Evolutionary conservation across 768 basidiomycete genomes (phyloP).

Genomic region (Mycena galericulata): DNA sequence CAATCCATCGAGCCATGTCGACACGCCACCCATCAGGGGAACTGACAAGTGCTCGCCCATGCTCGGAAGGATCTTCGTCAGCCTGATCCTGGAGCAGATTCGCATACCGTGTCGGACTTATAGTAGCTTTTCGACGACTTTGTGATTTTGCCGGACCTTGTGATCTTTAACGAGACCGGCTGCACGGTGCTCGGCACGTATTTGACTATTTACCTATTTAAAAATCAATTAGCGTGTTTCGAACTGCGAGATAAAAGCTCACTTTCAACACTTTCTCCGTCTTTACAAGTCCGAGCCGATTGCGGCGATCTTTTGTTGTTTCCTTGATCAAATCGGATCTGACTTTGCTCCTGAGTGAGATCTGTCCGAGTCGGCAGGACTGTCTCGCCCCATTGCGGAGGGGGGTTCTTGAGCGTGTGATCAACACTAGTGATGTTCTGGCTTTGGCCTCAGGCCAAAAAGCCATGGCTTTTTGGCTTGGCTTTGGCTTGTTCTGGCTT

Average conservation of each 20-base stretch:
- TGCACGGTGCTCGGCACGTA: slow-evolving; percentile 8
- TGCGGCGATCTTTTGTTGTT: slow-evolving; percentile 9
- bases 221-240: neutral
- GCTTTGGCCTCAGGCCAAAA: too few species aligned
- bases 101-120: slow-evolving; percentile 16
- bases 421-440: too few species aligned
- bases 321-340: too few species aligned
- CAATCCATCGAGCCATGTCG: too few species aligned
- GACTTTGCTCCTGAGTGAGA: too few species aligned
- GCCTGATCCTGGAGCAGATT: slow-evolving; percentile 18
- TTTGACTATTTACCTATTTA: neutral
- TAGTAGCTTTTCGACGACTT: slow-evolving; percentile 1
- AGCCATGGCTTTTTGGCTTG: too few species aligned
- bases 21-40: slow-evolving; percentile 7
- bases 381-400: too few species aligned
- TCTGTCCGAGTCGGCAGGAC: too few species aligned
- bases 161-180: slow-evolving; percentile 6
- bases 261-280: slow-evolving; percentile 12
- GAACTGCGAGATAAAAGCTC: too few species aligned
- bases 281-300: slow-evolving; percentile 11
- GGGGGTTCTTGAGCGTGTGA: too few species aligned
- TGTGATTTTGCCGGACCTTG: slow-evolving; percentile 6
- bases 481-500: too few species aligned
- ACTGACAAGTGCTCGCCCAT: slow-evolving; percentile 9
- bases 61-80: slow-evolving; percentile 11